Conservation (phyloP, 1,284 basidiomycete species). For the Phaffia rhodozyma region DNA sequence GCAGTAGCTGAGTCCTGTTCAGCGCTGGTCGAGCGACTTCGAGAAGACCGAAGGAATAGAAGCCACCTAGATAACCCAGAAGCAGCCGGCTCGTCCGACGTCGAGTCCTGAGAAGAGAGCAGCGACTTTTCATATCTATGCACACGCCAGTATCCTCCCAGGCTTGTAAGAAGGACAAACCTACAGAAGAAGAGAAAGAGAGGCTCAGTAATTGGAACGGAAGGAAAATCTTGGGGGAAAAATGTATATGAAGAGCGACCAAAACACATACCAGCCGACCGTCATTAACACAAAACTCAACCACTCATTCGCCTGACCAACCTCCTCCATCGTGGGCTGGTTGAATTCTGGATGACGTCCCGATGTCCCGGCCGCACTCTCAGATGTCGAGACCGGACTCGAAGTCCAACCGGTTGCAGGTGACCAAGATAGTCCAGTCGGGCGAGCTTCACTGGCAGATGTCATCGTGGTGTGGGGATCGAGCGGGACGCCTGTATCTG, state of each 20-base stretch:
- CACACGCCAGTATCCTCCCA: slow-evolving; percentile 70
- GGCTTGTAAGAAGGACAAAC: slow-evolving; percentile 70
- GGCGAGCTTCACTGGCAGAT: slow-evolving; percentile 20
- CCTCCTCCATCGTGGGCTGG: slow-evolving; percentile 29
- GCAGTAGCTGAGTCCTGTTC: slow-evolving; percentile 5
- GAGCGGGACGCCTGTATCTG: slow-evolving; percentile 14
- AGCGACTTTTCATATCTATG: slow-evolving; percentile 44
- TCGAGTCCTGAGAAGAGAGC: not conserved
- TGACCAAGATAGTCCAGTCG: slow-evolving; percentile 20
- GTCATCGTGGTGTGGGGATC: slow-evolving; percentile 28
- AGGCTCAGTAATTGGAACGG: too few relatives aligned
- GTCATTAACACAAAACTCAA: slow-evolving; percentile 83
- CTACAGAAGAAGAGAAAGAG: slow-evolving; percentile 41
- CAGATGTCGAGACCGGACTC: not conserved
- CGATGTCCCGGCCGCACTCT: not conserved
- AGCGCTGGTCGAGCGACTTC: not conserved
- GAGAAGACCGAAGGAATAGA: not conserved
- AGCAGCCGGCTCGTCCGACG: not conserved
- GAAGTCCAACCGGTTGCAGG: not conserved
- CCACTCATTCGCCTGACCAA: slow-evolving; percentile 54
- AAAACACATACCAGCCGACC: slow-evolving; percentile 41
- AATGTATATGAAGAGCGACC: slow-evolving; percentile 3
- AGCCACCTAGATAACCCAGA: not conserved
- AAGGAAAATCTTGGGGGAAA: too few relatives aligned
- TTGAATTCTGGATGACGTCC: slow-evolving; percentile 27